Evolutionary conservation across 2,329 filamentous ascomycete genomes (phyloP).

Genomic region (Bipolaris bicolor): DNA sequence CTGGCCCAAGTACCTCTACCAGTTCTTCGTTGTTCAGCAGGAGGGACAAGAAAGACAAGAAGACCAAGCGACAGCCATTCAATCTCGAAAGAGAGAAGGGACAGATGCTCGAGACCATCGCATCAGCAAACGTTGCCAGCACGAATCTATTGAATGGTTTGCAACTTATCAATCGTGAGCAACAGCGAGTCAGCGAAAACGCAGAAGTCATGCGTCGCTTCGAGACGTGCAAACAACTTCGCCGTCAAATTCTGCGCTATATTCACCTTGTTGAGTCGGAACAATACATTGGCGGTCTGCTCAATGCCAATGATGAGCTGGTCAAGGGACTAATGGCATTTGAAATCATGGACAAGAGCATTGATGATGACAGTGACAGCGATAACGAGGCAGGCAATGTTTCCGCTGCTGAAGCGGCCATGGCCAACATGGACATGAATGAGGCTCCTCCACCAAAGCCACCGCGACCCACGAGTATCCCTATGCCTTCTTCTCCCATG

Average conservation of each 20-base stretch:
- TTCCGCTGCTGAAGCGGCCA: constrained; percentile 47
- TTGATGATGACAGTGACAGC: constrained; percentile 73
- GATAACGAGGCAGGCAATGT: constrained; percentile 53
- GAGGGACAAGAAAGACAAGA: constrained; percentile 62
- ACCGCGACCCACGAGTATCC: constrained; percentile 54
- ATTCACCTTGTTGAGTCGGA: constrained; percentile 90
- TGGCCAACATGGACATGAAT: constrained; percentile 55
- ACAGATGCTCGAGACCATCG: constrained; percentile 85
- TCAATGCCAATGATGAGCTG: constrained; percentile 96
- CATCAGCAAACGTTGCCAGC: constrained; percentile 85
- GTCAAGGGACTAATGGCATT: constrained; percentile 92
- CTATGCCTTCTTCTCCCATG: constrained; percentile 41
- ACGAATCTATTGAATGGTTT: constrained; percentile 88
- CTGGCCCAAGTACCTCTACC: constrained; percentile 46
- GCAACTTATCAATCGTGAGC: constrained; percentile 89
- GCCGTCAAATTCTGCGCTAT: constrained; percentile 85
- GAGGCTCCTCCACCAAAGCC: constrained; percentile 56
- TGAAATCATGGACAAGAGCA: constrained; percentile 87
- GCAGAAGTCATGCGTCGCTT: constrained; percentile 75
- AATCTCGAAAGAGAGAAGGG: constrained; percentile 87
- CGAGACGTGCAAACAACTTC: constrained; percentile 82
- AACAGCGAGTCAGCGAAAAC: constrained; percentile 86
- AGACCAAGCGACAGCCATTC: constrained; percentile 68
- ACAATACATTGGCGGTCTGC: constrained; percentile 86
- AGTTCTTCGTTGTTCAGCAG: constrained; percentile 59